Evolutionary conservation across 2,329 filamentous ascomycete genomes (phyloP), one percentile per base, ranked within the genome.

Genomic region (Xylaria sp.): DNA sequence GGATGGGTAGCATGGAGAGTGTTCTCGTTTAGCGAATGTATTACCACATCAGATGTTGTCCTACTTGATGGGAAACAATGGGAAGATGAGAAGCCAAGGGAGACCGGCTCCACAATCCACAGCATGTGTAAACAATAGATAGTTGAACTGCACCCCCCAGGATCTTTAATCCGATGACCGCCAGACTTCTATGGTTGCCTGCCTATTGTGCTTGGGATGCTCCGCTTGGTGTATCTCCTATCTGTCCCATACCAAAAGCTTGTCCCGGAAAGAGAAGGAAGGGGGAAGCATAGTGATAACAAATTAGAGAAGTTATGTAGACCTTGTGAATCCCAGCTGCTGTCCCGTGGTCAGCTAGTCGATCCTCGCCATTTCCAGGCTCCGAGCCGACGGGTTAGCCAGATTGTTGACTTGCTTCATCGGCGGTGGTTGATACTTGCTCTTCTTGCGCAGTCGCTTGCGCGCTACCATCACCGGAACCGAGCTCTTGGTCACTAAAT

Each of bases 401-500:
- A 97, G 85, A 74, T 97, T 95, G 81, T 97, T 97, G 71, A 93
- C 90, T 72, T 96, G 88, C 68, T 90, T 89, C 69, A 93, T 83
- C 52, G 90, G 88, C 20, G 89, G 87, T 69, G 89, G 88, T 81
- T 91, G 92, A 79, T 92, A 92, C 79, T 95, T 94, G 79, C 89
- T 91, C 82, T 97, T 92, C 81, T 97, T 97, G 58, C 92, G 87
- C 52, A 98, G 85, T 67, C 93, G 91, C 84, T 97, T 98, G 68
- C 96, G 87, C 8, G 96, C 96, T 44, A 98, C 96, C 96, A 99
- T 99, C 69, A 99, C 96, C 0, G 96, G 96, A 18, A 97, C 94
- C 2, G 93, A 97, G 72, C 94, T 97, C 83, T 98, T 98, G 46
- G 94, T 97, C 39, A 99, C 94, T 8, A 99, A 86, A 78, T 99